Conservation (phyloP, 2,329 filamentous ascomycete species). For the Cladosporium halotolerans region DNA sequence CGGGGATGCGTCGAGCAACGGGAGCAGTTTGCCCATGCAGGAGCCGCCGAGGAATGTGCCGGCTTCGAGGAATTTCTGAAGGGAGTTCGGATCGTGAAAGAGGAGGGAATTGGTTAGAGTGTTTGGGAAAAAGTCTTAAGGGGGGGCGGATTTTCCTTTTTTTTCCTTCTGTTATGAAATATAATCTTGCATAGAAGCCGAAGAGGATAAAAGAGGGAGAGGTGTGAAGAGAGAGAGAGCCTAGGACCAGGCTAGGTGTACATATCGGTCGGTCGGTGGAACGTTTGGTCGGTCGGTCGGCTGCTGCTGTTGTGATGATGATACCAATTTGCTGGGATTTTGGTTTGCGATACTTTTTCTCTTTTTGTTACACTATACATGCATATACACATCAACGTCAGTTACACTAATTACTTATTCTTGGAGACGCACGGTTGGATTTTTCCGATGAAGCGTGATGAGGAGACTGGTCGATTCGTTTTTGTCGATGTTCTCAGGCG, state of each 20-base stretch:
- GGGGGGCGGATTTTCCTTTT: background rate
- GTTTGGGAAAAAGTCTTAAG: background rate
- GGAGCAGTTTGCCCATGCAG: conserved; percentile 19
- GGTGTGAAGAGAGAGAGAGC: background rate
- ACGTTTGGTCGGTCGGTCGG: background rate
- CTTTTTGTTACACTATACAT: background rate
- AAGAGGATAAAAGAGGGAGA: background rate
- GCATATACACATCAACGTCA: background rate
- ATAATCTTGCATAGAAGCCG: background rate
- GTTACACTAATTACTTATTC: too few species aligned
- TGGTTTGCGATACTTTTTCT: background rate
- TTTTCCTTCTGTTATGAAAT: background rate
- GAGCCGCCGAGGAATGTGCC: conserved; percentile 10
- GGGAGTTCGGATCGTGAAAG: background rate
- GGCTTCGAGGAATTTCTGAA: conserved; percentile 18
- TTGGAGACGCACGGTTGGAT: too few species aligned
- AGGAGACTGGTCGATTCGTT: too few species aligned
- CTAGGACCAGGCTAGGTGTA: background rate
- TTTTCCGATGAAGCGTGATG: too few species aligned
- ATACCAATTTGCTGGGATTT: background rate
- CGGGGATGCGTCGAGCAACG: conserved; percentile 13
- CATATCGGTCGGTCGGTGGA: background rate
- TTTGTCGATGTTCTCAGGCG: too few species aligned
- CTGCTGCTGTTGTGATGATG: background rate
- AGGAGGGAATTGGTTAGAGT: background rate